These are phyloP conservation scores for Tolypocladium cylindrosporum DNA, from an alignment of 2,329 filamentous ascomycete genomes.

Conservation along the genomic window DNA sequence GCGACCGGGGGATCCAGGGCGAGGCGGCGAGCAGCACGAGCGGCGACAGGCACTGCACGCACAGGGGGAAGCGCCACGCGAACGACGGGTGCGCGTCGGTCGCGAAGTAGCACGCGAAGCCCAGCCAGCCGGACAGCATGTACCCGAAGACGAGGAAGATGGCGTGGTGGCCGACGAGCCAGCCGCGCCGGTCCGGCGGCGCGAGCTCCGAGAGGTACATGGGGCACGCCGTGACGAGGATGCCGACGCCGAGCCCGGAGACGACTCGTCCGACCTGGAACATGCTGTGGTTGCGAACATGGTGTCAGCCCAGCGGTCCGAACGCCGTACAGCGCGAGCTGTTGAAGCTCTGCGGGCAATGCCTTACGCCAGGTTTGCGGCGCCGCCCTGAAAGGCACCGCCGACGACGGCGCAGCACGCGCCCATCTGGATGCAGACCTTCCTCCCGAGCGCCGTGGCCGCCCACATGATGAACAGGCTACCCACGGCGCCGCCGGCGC, in stretches of 20 bases:
- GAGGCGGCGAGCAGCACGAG: too few species aligned
- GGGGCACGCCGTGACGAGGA: slow-evolving; percentile 25
- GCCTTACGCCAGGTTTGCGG: slow-evolving; percentile 28
- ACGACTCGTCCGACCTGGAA: slow-evolving; percentile 15
- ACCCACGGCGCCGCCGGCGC: slow-evolving; percentile 35
- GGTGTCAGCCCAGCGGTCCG: too few species aligned
- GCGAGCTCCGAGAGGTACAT: slow-evolving; percentile 22
- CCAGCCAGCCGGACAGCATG: slow-evolving; percentile 29
- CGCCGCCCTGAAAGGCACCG: slow-evolving; percentile 32
- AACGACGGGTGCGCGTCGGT: slow-evolving; percentile 16
- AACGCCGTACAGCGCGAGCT: too few species aligned
- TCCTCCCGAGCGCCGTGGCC: slow-evolving; percentile 30
- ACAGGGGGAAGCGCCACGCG: too few species aligned
- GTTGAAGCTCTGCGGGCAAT: too few species aligned
- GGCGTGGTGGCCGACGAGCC: slow-evolving; percentile 38
- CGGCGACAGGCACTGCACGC: too few species aligned
- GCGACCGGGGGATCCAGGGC: too few species aligned
- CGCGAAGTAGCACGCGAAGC: slow-evolving; percentile 23
- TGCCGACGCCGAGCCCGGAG: slow-evolving; percentile 31
- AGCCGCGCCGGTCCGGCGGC: slow-evolving; percentile 31
- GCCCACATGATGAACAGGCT: slow-evolving; percentile 40
- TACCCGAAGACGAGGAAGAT: slow-evolving; percentile 35
- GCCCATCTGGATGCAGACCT: slow-evolving; percentile 35
- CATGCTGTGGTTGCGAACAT: too few species aligned
- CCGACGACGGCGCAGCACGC: slow-evolving; percentile 32